These are phyloP conservation scores for Monosporozyma servazzii DNA, from an alignment of 805 yeast genomes.

Conservation along the genomic window DNA sequence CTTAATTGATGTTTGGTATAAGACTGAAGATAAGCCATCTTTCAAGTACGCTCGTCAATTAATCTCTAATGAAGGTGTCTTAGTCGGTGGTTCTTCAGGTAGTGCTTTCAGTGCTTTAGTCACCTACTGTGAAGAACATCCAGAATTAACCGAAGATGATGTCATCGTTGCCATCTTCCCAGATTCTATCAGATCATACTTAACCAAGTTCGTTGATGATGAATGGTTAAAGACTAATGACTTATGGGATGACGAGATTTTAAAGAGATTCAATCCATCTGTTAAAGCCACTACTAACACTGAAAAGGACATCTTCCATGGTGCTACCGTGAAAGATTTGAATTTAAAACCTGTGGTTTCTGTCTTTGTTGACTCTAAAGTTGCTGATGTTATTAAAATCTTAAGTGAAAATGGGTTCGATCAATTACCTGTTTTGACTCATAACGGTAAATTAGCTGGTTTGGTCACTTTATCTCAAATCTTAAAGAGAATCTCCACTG, in stretches of 20 bases:
- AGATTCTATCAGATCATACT: conserved; percentile 77
- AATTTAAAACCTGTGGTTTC: conserved; percentile 74
- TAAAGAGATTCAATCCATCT: conserved; percentile 25
- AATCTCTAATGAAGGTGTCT: conserved; percentile 74
- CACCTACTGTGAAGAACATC: conserved; percentile 51
- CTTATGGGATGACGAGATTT: conserved; percentile 49
- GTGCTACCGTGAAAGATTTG: conserved; percentile 58
- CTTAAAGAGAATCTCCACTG: conserved; percentile 56
- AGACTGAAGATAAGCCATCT: conserved; percentile 75
- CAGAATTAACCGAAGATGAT: conserved; percentile 59
- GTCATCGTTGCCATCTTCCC: conserved; percentile 76
- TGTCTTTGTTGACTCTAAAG: conserved; percentile 50
- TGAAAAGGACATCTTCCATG: conserved; percentile 37
- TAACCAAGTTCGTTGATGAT: conserved; percentile 81
- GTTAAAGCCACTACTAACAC: conserved; percentile 17
- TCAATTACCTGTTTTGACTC: conserved; percentile 66
- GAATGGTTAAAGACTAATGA: conserved; percentile 83
- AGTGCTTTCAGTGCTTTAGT: conserved; percentile 74
- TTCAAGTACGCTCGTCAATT: conserved; percentile 74
- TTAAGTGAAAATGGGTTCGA: conserved; percentile 73
- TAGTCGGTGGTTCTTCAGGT: conserved; percentile 88
- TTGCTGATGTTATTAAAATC: conserved; percentile 56
- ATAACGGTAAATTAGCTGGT: conserved; percentile 57
- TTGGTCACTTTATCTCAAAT: conserved; percentile 67
- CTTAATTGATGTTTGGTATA: conserved; percentile 69